Conservation (phyloP, 2,329 filamentous ascomycete species). For the Colletotrichum lindemuthianum region DNA sequence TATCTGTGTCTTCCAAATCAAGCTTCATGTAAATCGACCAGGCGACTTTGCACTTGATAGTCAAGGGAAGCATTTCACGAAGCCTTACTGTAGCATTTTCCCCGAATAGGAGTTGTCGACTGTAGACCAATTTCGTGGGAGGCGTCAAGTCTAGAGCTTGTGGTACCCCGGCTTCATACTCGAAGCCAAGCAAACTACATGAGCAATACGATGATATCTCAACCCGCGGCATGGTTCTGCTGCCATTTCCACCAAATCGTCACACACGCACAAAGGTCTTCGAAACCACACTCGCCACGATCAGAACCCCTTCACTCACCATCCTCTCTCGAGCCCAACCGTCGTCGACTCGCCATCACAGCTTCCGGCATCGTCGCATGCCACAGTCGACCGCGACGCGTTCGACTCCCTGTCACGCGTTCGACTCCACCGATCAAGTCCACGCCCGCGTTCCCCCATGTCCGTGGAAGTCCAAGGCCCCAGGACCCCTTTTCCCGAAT, state of each 20-base stretch:
- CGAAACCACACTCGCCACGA: background rate
- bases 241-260: background rate
- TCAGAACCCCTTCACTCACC: background rate
- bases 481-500: conserved; percentile 14
- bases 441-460: conserved; percentile 27
- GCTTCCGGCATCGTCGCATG: background rate
- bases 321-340: background rate
- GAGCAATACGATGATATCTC: no score
- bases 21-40: no score
- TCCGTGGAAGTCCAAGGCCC: conserved; percentile 7
- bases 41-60: no score
- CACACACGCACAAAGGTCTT: background rate
- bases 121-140: no score
- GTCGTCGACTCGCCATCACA: conserved; percentile 4
- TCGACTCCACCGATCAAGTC: conserved; percentile 16
- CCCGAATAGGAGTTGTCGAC: no score
- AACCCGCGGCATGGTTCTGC: no score
- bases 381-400: conserved; percentile 10
- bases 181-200: no score
- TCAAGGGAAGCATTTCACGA: no score
- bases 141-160: no score
- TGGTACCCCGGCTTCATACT: no score
- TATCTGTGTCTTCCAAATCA: no score
- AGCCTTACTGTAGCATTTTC: no score
- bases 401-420: background rate